These are phyloP conservation scores for Carex scoparia DNA, from an alignment of 176 grass and related monocot species.

Conservation along the genomic window DNA sequence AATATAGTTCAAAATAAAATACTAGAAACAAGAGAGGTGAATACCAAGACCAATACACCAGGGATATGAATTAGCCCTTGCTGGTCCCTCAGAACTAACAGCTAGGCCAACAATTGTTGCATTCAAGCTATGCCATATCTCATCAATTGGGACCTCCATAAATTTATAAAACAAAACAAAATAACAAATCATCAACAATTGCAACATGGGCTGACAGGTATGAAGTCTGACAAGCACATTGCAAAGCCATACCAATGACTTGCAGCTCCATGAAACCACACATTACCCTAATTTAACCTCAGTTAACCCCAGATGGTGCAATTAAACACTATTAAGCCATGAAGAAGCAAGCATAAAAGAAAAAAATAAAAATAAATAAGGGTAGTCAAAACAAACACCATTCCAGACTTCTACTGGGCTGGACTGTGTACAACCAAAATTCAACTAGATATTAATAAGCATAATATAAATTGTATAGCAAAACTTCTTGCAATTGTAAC, in stretches of 20 bases:
- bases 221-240: background rate
- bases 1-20: background rate
- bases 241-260: background rate
- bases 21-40: conserved; percentile 14
- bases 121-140: conserved; percentile 79
- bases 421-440: background rate
- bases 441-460: background rate
- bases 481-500: background rate
- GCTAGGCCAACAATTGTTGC: conserved; percentile 76
- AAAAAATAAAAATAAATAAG: background rate
- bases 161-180: conserved; percentile 11
- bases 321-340: background rate
- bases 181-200: background rate
- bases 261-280: background rate
- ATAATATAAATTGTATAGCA: conserved; percentile 10
- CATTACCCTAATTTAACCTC: background rate
- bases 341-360: background rate
- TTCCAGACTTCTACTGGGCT: background rate
- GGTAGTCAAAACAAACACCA: background rate
- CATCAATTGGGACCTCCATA: conserved; percentile 59
- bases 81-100: conserved; percentile 38
- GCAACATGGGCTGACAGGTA: background rate
- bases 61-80: conserved; percentile 30
- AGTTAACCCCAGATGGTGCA: background rate
- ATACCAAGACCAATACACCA: conserved; percentile 81